Percentiles rank a stretch among this genome's conserved stretches.
Conservation (phyloP, 116 monocot genomes). For the Phalaenopsis hybrid region DNA sequence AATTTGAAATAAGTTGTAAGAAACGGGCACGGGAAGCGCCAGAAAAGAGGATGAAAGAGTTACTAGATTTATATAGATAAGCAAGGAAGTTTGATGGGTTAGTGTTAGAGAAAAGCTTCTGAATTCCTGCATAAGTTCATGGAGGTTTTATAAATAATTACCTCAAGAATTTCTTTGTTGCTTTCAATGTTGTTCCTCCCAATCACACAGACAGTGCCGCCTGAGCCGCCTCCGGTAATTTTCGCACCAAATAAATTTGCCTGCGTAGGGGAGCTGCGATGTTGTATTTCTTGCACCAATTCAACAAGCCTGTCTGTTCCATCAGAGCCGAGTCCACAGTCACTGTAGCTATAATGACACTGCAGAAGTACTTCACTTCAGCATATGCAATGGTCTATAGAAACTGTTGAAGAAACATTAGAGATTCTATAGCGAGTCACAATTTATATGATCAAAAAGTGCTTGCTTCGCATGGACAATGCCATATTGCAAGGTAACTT, state of each 20-base stretch:
- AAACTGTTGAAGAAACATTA: not conserved
- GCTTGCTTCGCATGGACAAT: not conserved
- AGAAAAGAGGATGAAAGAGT: not conserved
- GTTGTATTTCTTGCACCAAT: conserved; percentile 86
- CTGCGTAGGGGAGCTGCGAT: conserved; percentile 28
- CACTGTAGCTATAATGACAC: conserved; percentile 94
- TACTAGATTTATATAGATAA: not conserved
- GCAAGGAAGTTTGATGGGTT: not conserved
- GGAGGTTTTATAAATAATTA: conserved; percentile 10
- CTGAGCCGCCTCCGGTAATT: conserved; percentile 95
- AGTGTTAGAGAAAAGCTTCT: not conserved
- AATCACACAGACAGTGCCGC: conserved; percentile 83
- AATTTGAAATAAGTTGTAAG: not conserved
- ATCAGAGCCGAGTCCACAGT: conserved; percentile 88
- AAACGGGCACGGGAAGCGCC: too few species aligned
- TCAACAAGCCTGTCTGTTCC: conserved; percentile 88
- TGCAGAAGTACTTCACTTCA: conserved; percentile 16
- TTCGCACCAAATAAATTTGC: conserved; percentile 82
- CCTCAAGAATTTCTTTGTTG: conserved; percentile 86
- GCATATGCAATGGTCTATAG: not conserved
- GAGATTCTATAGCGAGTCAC: not conserved
- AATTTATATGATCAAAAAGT: not conserved
- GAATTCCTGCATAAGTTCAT: not conserved
- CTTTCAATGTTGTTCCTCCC: conserved; percentile 69
- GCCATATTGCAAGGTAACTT: not conserved